Evolutionary conservation across 2,329 filamentous ascomycete genomes (phyloP).

Genomic region (Talaromyces albobiverticillius): DNA sequence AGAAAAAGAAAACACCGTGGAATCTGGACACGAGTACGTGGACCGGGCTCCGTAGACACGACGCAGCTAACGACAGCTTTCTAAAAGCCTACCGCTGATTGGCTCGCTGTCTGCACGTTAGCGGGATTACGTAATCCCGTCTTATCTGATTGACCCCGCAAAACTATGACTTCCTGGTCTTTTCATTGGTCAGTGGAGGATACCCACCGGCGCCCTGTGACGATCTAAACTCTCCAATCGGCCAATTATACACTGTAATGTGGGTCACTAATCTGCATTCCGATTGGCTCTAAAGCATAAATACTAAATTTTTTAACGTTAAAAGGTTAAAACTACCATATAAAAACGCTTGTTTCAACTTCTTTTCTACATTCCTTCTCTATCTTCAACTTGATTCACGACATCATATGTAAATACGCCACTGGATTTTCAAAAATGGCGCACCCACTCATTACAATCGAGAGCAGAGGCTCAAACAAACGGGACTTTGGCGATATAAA

Average conservation of each 20-base stretch:
- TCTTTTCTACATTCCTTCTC: not conserved
- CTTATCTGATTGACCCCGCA: not conserved
- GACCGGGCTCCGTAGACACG: too few species aligned
- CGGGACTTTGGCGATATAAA: not conserved
- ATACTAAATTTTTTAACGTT: too few species aligned
- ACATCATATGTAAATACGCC: not conserved
- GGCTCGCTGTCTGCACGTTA: not conserved
- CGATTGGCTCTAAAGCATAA: too few species aligned
- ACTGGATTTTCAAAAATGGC: not conserved
- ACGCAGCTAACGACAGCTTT: too few species aligned
- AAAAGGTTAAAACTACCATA: too few species aligned
- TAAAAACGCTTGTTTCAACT: not conserved
- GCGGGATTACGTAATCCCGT: not conserved
- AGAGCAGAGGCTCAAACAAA: not conserved
- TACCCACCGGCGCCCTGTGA: not conserved
- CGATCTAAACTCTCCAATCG: not conserved
- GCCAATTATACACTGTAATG: too few species aligned
- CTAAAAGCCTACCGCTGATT: not conserved
- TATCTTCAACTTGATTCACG: not conserved
- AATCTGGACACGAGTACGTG: too few species aligned
- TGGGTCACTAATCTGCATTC: too few species aligned
- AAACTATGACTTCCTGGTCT: not conserved
- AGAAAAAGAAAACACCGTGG: too few species aligned
- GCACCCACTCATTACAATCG: not conserved
- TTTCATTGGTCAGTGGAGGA: not conserved